Conservation (phyloP, 2,329 filamentous ascomycete genomes). For the Lecanicillium sp. region DNA sequence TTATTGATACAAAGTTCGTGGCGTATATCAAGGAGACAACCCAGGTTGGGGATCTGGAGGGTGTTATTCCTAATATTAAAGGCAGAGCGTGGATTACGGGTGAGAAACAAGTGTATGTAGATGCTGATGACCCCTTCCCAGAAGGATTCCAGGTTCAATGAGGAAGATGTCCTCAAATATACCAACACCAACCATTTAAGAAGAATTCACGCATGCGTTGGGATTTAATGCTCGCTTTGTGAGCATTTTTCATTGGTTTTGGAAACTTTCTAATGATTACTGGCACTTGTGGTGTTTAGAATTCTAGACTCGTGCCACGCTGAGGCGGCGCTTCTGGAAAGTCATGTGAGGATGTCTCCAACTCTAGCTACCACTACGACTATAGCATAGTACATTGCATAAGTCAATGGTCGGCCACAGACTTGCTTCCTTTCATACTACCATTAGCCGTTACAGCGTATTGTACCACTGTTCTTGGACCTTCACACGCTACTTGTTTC, state of each 20-base stretch:
- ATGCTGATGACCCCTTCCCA: constrained; percentile 34
- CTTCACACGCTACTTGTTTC: too few species aligned
- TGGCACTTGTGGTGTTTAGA: constrained; percentile 31
- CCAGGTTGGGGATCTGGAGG: constrained; percentile 28
- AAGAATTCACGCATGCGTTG: constrained; percentile 5
- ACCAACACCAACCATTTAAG: background rate
- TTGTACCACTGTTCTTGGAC: too few species aligned
- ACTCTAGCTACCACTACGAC: constrained; percentile 11
- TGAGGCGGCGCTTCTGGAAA: constrained; percentile 25
- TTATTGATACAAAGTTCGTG: constrained; percentile 33
- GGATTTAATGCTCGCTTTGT: constrained; percentile 14
- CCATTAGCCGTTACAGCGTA: too few species aligned
- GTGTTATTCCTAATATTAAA: constrained; percentile 30
- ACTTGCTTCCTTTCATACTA: too few species aligned
- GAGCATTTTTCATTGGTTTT: constrained; percentile 23
- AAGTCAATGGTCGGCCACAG: too few species aligned
- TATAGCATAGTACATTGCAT: too few species aligned
- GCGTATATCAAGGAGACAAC: constrained; percentile 27
- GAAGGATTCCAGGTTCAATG: background rate
- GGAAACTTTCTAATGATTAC: constrained; percentile 31
- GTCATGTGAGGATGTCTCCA: constrained; percentile 31
- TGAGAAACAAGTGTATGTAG: constrained; percentile 31
- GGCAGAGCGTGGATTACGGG: constrained; percentile 37
- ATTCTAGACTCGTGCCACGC: constrained; percentile 26
- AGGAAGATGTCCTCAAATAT: background rate